Evolutionary conservation across 352 stramenopile species (phyloP), one percentile per base, ranked within the genome.

Genomic region (Pythium guiyangense): DNA sequence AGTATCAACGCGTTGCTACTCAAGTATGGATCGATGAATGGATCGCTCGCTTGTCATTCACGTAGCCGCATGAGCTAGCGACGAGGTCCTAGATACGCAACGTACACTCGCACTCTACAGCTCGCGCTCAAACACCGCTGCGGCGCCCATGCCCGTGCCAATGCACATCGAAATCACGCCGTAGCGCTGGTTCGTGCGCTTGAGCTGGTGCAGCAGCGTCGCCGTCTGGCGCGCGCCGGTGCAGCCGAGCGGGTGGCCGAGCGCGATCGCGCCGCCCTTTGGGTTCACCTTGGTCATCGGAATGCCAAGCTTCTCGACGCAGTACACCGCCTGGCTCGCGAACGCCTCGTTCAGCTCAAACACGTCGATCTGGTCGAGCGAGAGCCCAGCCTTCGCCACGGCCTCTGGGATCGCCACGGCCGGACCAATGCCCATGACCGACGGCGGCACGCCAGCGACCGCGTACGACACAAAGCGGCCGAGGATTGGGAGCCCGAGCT

Each of bases 131-230:
- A 98, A 84, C 49, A 98, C 80, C 44, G 90, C 90, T 52, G 95
- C 95, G 26, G 90, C 92, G 37, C 92, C 95, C 90, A 97, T 97
- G 53, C 95, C 95, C 52, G 88, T 97, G 60, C 95, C 95, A 70
- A 98, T 96, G 74, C 95, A 98, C 90, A 98, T 98, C 54, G 83
- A 96, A 49, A 97, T 89, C 50, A 97, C 83, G 52, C 92, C 92
- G 59, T 92, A 94, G 47, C 73, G 71, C 58, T 85, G 71, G 31
- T 92, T 84, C 52, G 72, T 88, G 47, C 90, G 77, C 70, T 96
- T 94, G 58, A 98, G 79, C 67, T 97, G 84, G 67, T 96, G 77
- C 44, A 98, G 59, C 29, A 98, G 70, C 49, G 91, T 97, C n/a
- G 86, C 88, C 49, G 97, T 77, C 66, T 96, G 74, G 55, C 95